phyloP scores from a whole-genome alignment of 2,329 filamentous ascomycete genomes.

The Neofusicoccum laricinum region DNA sequence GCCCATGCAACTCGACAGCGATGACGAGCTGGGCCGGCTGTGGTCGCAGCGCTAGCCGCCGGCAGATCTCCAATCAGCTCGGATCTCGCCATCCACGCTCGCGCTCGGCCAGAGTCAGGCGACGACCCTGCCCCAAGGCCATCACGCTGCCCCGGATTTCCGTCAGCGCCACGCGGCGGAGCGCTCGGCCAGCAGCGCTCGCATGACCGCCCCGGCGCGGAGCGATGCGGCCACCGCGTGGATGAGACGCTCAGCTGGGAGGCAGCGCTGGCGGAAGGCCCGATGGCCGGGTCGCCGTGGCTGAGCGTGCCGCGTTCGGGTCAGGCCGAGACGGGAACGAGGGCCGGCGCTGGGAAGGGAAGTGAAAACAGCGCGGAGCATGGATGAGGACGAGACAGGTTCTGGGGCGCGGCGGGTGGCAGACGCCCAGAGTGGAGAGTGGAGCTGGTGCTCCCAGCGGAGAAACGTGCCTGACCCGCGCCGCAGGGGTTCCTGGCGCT shows the following conservation, averaged over 20 bases:
- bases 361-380: neutral
- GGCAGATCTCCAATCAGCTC: constrained; percentile 13
- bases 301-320: neutral
- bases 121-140: neutral
- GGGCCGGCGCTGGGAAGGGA: neutral
- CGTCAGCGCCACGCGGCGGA: neutral
- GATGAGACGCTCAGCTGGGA: neutral
- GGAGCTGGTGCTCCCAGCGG: neutral
- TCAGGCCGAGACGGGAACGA: neutral
- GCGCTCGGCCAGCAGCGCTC: neutral
- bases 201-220: neutral
- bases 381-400: constrained; percentile 2
- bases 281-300: neutral
- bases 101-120: neutral
- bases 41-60: neutral
- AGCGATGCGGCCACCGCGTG: neutral
- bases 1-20: neutral
- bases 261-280: neutral
- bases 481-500: neutral
- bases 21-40: neutral
- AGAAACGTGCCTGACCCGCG: neutral
- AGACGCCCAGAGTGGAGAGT: too few relatives aligned
- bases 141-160: constrained; percentile 3
- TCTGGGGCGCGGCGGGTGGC: too few relatives aligned
- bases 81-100: neutral